A percentile compares a stretch with the other conserved stretches of the same genome.
phyloP scores from a whole-genome alignment of 805 yeast species.

The Pichia paraexigua region DNA sequence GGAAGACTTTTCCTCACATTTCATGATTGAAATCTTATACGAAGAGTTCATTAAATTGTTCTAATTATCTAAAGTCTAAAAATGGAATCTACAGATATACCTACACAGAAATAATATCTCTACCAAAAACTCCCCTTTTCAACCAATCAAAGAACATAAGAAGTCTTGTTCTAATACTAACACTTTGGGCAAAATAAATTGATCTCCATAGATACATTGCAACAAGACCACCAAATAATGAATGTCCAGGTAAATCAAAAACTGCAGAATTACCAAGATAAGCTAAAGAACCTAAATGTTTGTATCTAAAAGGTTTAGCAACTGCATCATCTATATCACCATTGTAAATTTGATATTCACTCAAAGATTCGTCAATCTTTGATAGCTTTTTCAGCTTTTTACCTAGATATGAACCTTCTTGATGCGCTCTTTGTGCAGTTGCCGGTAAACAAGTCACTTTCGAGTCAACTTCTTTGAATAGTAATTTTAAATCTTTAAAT shows the following conservation, averaged over 20 bases:
- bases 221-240: constrained; percentile 70
- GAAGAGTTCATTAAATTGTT: neutral
- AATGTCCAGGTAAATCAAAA: constrained; percentile 78
- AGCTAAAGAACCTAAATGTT: constrained; percentile 87
- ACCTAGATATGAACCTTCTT: constrained; percentile 81
- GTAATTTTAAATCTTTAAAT: constrained; percentile 36
- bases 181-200: constrained; percentile 87
- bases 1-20: neutral
- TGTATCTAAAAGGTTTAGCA: constrained; percentile 62
- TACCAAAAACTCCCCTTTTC: constrained; percentile 80
- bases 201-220: constrained; percentile 94
- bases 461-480: constrained; percentile 57
- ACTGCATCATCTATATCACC: constrained; percentile 32
- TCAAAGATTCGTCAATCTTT: constrained; percentile 43
- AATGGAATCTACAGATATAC: neutral
- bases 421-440: constrained; percentile 96
- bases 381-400: constrained; percentile 56
- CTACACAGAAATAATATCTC: constrained; percentile 41
- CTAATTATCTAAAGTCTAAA: neutral
- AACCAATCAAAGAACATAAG: constrained; percentile 84
- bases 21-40: neutral
- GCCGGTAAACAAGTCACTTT: constrained; percentile 79
- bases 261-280: constrained; percentile 95
- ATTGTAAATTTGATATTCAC: constrained; percentile 35
- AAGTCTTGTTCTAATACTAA: constrained; percentile 79